phyloP scores from a whole-genome alignment of 1,139 yeast genomes.

The Arxiozyma heterogenica region DNA sequence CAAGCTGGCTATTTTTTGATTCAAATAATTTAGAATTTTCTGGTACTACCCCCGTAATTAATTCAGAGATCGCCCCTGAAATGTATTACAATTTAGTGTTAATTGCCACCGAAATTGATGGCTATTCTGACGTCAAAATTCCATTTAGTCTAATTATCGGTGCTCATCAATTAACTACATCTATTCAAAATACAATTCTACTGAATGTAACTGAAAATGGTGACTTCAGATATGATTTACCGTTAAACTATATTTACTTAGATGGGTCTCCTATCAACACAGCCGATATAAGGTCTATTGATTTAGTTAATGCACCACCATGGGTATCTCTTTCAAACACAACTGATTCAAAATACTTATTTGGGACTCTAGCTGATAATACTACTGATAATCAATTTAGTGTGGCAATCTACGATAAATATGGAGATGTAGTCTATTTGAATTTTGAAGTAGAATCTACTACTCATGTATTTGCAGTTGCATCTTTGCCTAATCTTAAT shows the following conservation, averaged over 20 bases:
- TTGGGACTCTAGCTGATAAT: conserved; percentile 52
- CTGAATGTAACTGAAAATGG: conserved; percentile 62
- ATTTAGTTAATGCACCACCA: conserved; percentile 42
- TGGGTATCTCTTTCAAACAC: conserved; percentile 48
- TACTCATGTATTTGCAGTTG: conserved; percentile 42
- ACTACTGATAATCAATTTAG: conserved; percentile 34
- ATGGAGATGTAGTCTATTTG: conserved; percentile 53
- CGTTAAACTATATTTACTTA: conserved; percentile 48
- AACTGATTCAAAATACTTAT: conserved; percentile 30
- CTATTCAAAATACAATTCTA: conserved; percentile 37
- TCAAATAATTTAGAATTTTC: conserved; percentile 54
- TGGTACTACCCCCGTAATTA: conserved; percentile 83
- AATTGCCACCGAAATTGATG: conserved; percentile 70
- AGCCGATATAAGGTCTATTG: conserved; percentile 48
- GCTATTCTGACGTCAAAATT: conserved; percentile 65
- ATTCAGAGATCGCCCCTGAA: conserved; percentile 83
- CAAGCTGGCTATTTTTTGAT: conserved; percentile 78
- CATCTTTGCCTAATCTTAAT: conserved; percentile 46
- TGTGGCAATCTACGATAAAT: conserved; percentile 52
- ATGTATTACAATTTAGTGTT: conserved; percentile 60
- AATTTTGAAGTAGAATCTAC: conserved; percentile 40
- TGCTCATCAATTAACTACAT: conserved; percentile 72
- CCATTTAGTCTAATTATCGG: conserved; percentile 72
- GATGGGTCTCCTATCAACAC: conserved; percentile 45
- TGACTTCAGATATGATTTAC: conserved; percentile 47